Conservation (phyloP, 495 filamentous ascomycete species). For the Talaromyces adpressus region DNA sequence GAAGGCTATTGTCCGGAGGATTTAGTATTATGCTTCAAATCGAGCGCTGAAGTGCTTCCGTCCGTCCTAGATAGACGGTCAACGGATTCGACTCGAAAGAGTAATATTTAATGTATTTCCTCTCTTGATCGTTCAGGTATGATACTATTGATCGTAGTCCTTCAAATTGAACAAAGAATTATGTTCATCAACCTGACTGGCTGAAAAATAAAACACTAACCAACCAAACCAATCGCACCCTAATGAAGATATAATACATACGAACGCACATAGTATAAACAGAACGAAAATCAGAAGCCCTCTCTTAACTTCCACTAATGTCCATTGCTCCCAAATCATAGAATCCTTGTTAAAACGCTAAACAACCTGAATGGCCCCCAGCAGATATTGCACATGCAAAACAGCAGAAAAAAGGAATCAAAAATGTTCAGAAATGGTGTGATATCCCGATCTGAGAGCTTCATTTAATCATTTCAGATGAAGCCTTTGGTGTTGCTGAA, state of each 20-base stretch:
- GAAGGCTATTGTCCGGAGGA: too few species aligned
- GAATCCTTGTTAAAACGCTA: not conserved
- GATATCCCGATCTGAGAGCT: not conserved
- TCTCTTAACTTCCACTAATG: not conserved
- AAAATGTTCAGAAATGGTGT: slow-evolving; percentile 14
- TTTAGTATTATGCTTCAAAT: too few species aligned
- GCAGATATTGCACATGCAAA: not conserved
- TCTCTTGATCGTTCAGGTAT: too few species aligned
- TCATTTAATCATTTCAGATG: slow-evolving; percentile 26
- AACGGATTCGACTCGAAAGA: too few species aligned
- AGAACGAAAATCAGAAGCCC: not conserved
- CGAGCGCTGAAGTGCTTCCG: too few species aligned
- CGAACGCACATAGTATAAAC: slow-evolving; percentile 2
- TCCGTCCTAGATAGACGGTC: too few species aligned
- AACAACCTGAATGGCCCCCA: not conserved
- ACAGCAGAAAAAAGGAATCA: not conserved
- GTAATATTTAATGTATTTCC: too few species aligned
- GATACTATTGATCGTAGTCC: not conserved
- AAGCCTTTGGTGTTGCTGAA: slow-evolving; percentile 46
- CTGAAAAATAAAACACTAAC: not conserved
- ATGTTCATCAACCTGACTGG: not conserved
- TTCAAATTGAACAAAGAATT: not conserved
- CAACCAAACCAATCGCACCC: not conserved
- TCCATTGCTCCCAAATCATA: not conserved
- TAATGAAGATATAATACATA: not conserved